Percentiles rank a stretch among this genome's conserved stretches.
Conservation (phyloP, 1,284 basidiomycete species). For the Boletus smithii region DNA sequence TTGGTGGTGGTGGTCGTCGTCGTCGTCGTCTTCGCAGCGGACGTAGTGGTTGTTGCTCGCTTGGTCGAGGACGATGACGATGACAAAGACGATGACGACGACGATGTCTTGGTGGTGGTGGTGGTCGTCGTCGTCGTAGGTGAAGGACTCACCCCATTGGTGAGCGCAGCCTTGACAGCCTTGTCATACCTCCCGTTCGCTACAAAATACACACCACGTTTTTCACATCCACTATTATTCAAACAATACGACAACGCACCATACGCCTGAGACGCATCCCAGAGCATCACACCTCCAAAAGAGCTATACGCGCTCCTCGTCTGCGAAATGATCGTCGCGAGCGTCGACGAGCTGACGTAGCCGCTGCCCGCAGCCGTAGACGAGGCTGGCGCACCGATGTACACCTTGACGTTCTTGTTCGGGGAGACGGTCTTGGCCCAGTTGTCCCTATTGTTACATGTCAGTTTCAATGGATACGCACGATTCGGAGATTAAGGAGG, state of each 20-base stretch:
- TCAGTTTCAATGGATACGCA: too few relatives aligned
- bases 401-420: conserved; percentile 59
- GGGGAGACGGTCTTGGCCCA: conserved; percentile 60
- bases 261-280: conserved; percentile 62
- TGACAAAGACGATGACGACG: too few relatives aligned
- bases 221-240: too few relatives aligned
- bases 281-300: conserved; percentile 68
- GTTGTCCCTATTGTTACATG: too few relatives aligned
- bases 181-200: conserved; percentile 52
- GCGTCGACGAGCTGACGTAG: conserved; percentile 46
- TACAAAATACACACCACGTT: conserved; percentile 23
- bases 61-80: too few relatives aligned
- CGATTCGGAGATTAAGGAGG: too few relatives aligned
- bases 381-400: conserved; percentile 58
- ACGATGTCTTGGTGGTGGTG: too few relatives aligned
- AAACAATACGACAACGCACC: conserved; percentile 31
- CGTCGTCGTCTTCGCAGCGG: neutral
- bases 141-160: too few relatives aligned
- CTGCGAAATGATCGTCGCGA: conserved; percentile 43
- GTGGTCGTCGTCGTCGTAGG: conserved; percentile 1
- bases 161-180: conserved; percentile 51
- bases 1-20: too few relatives aligned
- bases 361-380: conserved; percentile 47
- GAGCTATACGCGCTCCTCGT: conserved; percentile 52
- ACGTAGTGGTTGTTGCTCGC: conserved; percentile 15